Base-by-base conservation (phyloP, 805 yeast genomes). In the Candida maltosa region DNA sequence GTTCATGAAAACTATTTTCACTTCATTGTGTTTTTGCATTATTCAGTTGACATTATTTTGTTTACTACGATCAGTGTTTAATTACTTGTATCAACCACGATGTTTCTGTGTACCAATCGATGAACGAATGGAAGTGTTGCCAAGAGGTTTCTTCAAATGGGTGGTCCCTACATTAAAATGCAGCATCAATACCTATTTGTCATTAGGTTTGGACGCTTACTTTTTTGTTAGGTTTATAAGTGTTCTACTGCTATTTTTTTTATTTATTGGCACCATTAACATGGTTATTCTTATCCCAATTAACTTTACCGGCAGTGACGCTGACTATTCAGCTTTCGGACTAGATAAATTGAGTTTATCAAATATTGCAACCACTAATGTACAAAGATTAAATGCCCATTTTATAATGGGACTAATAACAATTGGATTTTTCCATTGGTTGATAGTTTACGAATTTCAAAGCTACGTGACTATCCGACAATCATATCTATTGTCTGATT, bases 261-360 rank as follows among this genome's bases (percentile, higher is more conserved):
- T 62, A 1, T 66, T 70, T 0, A 53, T 82, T 16, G 80, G 86
- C 0, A 34, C 73, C 0, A 39, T 82, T 8, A 75, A 78, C 36
- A 57, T 83, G 18, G 73, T 86, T 0, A 58, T 83, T 0, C 58
- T 87, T 21, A 46, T 84, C 2, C 89, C 93, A 0, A 61, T 86
- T 1, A 87, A 87, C 53, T 53, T 60, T 31, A 57, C 65, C 1
- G 78, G 80, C 1, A 48, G 49, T 26, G 48, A 47, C 26, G 38
- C 31, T 3, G 40, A 47, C 3, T 52, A 48, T 37, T 39, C 51
- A 10, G 70, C 68, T 2, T 29, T 48, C 0, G 87, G 88, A 0
- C 58, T 88, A 31, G 95, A 87, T 47, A 64, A 59, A 32, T 62
- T 86, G 6, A 83, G 94, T 14, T 73, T 85, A 54, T 77, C 93